Evolutionary conservation across 768 basidiomycete genomes (phyloP), one percentile per base, ranked within the genome.

Genomic region (Guyanaporus albipodus): DNA sequence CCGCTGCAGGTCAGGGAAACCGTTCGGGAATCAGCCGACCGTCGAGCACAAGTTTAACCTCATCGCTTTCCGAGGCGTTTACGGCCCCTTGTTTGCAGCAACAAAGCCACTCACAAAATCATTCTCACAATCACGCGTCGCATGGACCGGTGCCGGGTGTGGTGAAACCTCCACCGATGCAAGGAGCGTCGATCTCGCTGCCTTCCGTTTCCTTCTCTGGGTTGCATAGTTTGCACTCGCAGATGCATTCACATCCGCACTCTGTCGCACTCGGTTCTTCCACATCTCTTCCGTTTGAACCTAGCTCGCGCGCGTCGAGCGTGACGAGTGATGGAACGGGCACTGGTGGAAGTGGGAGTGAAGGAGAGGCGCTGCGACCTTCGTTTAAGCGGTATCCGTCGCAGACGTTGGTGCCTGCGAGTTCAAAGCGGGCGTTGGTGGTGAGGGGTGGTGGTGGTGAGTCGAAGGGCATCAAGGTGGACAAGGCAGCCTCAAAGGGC

Each of bases 341-440:
- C 4, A 56, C 60, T 0, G 61, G 61, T 7, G 61, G 58, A 27
- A 63, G 66, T 15, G 62, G 61, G 38, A 68, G 67, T 1, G 64
- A 66, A 6, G 50, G 62, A 4, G 64, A 68, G 31, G 42, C 57
- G n/a, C 42, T 58, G 29, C 61, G 87, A 2, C 87, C 87, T 10
- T 73, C 80, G 23, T 87, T 86, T 59, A 90, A 90, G 70, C 71
- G 87, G 36, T 61, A 85, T 29, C 79, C 87, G 2, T 85, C 83
- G 38, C 83, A 85, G 67, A 83, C 83, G 9, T 65, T 89, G n/a
- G 85, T 74, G 2, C 82, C 83, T 2, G 67, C 67, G 28, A 72
- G 72, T 50, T 52, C 75, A 38, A 88, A 89, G 62, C 67, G 80
- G 41, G 71, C 71, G 42, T 56, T 73, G 58, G 62, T 80, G 10